Conservation (phyloP, 2,329 filamentous ascomycete species). For the Pseudovirgaria hyperparasitica region DNA sequence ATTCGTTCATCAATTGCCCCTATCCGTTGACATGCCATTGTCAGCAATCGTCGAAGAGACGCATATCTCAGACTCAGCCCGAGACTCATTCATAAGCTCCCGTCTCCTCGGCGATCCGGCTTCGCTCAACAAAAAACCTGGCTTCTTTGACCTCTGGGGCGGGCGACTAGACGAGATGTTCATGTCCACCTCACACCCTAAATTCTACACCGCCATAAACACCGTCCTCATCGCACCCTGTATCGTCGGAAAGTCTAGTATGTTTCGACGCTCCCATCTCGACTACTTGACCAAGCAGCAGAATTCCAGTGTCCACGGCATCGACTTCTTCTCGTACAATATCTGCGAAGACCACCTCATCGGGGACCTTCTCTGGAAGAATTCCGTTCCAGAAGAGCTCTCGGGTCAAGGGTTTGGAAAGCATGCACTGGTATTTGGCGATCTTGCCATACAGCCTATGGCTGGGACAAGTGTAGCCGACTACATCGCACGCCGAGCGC, state of each 20-base stretch:
- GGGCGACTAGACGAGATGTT: constrained; percentile 89
- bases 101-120: constrained; percentile 15
- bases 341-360: constrained; percentile 98
- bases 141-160: constrained; percentile 38
- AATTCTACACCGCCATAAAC: constrained; percentile 97
- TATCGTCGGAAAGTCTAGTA: constrained; percentile 93
- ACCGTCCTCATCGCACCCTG: constrained; percentile 83
- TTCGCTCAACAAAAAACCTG: neutral
- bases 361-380: constrained; percentile 78
- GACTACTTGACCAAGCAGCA: constrained; percentile 52
- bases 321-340: constrained; percentile 89
- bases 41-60: constrained; percentile 15
- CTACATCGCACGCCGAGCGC: constrained; percentile 68
- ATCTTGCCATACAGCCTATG: constrained; percentile 83
- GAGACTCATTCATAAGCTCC: constrained; percentile 19
- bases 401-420: no score
- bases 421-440: constrained; percentile 73
- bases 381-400: constrained; percentile 35
- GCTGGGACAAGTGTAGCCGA: constrained; percentile 63
- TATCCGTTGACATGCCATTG: constrained; percentile 60
- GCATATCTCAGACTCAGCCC: no score
- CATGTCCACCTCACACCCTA: constrained; percentile 84
- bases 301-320: constrained; percentile 46
- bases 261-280: constrained; percentile 90
- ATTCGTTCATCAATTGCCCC: constrained; percentile 86